Conservation (phyloP, 2,329 filamentous ascomycete species). For the Fusarium penzigii region DNA sequence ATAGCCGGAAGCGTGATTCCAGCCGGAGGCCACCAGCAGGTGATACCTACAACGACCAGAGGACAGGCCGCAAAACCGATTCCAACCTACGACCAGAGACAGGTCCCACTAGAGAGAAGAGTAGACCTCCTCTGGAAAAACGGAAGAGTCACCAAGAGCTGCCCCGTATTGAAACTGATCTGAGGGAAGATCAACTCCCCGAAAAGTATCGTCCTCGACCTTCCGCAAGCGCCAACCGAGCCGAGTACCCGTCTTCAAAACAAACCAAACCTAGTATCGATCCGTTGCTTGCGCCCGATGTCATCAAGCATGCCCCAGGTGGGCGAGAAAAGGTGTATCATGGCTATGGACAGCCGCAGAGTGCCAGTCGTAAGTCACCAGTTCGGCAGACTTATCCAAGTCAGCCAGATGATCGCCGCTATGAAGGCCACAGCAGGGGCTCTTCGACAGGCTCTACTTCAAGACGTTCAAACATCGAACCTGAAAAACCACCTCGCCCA, state of each 20-base stretch:
- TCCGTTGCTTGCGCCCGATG: conserved; percentile 42
- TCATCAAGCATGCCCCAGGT: conserved; percentile 42
- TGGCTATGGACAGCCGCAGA: conserved; percentile 23
- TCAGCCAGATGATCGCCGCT: conserved; percentile 29
- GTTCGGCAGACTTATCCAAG: conserved; percentile 34
- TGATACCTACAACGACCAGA: conserved; percentile 13
- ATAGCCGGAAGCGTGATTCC: conserved; percentile 8
- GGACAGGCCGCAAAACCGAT: conserved; percentile 15
- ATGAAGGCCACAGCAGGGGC: conserved; percentile 25
- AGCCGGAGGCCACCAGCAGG: conserved; percentile 6
- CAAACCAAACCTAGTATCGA: conserved; percentile 34
- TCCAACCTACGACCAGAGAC: conserved; percentile 18
- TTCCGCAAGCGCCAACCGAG: conserved; percentile 32
- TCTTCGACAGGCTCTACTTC: conserved; percentile 30
- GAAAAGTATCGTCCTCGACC: conserved; percentile 41
- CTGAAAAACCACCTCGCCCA: conserved; percentile 28
- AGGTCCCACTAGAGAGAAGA: conserved; percentile 17
- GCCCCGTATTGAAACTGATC: conserved; percentile 47
- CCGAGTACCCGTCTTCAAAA: conserved; percentile 34
- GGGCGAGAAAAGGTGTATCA: conserved; percentile 47
- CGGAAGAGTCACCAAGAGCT: conserved; percentile 41
- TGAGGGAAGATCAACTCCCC: conserved; percentile 28
- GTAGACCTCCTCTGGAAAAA: conserved; percentile 27
- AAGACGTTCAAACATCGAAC: conserved; percentile 32
- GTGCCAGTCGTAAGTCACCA: conserved; percentile 24